A percentile compares a stretch with the other conserved stretches of the same genome.
Evolutionary conservation across 2,329 filamentous ascomycete species (phyloP).

Genomic region (Sclerotinia subarctica): DNA sequence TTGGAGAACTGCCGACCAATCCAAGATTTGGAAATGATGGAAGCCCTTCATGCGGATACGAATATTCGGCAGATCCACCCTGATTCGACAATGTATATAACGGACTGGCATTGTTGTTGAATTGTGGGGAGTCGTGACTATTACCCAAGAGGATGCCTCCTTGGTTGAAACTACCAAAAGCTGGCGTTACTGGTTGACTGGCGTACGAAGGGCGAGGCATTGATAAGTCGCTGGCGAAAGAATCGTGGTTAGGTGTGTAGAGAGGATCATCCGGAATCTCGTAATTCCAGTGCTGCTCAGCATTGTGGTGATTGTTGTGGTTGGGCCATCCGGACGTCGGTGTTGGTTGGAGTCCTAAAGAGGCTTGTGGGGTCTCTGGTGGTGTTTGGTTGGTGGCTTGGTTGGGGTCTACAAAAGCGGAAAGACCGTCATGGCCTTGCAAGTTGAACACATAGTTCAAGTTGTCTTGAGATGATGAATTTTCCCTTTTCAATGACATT

Average conservation of each 20-base stretch:
- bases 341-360: constrained; percentile 23
- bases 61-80: constrained; percentile 30
- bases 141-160: constrained; percentile 26
- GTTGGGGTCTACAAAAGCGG: not conserved
- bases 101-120: constrained; percentile 30
- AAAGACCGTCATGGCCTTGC: not conserved
- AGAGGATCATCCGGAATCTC: constrained; percentile 35
- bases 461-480: constrained; percentile 26
- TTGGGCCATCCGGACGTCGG: constrained; percentile 24
- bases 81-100: constrained; percentile 32
- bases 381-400: constrained; percentile 28
- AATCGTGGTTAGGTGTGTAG: constrained; percentile 34
- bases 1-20: constrained; percentile 25
- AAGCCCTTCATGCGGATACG: constrained; percentile 29
- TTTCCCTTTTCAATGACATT: constrained; percentile 32
- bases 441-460: constrained; percentile 32
- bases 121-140: constrained; percentile 30
- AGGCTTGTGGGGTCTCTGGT: constrained; percentile 35
- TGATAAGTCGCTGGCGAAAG: constrained; percentile 32
- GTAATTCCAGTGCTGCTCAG: constrained; percentile 30
- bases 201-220: constrained; percentile 34
- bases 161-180: constrained; percentile 34
- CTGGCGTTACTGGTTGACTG: constrained; percentile 38
- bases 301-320: constrained; percentile 23
- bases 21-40: constrained; percentile 22